These are phyloP conservation scores for Leishmania tropica DNA, from an alignment of 208 protist genomes.

Conservation along the genomic window DNA sequence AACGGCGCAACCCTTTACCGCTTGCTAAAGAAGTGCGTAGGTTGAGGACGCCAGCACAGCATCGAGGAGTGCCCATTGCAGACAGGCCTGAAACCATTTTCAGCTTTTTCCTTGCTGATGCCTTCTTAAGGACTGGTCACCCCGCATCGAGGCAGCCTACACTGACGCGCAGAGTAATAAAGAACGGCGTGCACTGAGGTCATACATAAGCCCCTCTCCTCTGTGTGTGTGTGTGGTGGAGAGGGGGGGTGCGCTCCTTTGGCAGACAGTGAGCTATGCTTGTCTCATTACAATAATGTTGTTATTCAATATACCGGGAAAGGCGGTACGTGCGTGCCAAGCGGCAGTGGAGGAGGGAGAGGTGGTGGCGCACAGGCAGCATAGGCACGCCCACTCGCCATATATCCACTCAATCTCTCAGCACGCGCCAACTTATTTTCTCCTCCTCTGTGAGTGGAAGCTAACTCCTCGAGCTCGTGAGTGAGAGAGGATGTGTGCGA, in stretches of 20 bases:
- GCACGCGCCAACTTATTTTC: constrained; percentile 1
- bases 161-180: background rate
- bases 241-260: constrained; percentile 1
- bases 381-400: background rate
- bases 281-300: background rate
- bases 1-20: background rate
- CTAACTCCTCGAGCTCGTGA: background rate
- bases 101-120: background rate
- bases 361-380: background rate
- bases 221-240: background rate
- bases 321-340: background rate
- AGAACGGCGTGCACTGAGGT: background rate
- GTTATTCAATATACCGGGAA: background rate
- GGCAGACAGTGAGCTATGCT: background rate
- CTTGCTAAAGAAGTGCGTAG: background rate
- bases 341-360: background rate
- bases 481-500: background rate
- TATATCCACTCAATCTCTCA: background rate
- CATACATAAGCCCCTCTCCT: background rate
- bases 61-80: no score
- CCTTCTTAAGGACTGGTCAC: background rate
- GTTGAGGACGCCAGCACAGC: background rate
- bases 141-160: background rate
- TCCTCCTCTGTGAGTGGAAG: background rate
- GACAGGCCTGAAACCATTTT: background rate